Evolutionary conservation across 257 asterid genomes (phyloP).

Genomic region (Echites panduratus): DNA sequence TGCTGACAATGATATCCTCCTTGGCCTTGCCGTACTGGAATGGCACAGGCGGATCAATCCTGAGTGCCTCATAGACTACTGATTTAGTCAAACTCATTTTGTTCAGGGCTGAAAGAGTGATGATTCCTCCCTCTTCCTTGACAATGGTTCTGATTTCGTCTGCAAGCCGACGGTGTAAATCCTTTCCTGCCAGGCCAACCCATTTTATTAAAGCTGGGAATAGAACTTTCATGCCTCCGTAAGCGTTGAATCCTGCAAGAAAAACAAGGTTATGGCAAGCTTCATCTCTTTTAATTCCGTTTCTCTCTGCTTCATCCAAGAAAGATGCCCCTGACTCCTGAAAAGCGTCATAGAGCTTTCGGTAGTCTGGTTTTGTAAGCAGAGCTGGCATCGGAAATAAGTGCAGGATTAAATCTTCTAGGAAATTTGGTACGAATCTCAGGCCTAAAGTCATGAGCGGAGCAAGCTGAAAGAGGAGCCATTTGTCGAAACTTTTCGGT

Average conservation of each 20-base stretch:
- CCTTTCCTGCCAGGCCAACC: slow-evolving; percentile 53
- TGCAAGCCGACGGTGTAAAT: slow-evolving; percentile 47
- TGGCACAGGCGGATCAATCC: slow-evolving; percentile 71
- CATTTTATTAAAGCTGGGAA: slow-evolving; percentile 58
- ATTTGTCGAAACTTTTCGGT: slow-evolving; percentile 38
- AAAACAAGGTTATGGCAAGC: slow-evolving; percentile 75
- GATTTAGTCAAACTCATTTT: slow-evolving; percentile 57
- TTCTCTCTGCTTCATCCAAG: slow-evolving; percentile 47
- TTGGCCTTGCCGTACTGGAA: slow-evolving; percentile 64
- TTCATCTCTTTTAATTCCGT: slow-evolving; percentile 59
- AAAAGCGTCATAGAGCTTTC: slow-evolving; percentile 46
- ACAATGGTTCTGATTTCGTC: slow-evolving; percentile 50
- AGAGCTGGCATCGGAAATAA: slow-evolving; percentile 38
- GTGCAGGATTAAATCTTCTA: slow-evolving; percentile 54
- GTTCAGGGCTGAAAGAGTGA: slow-evolving; percentile 28
- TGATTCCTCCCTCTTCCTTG: slow-evolving; percentile 36
- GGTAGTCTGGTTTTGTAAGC: slow-evolving; percentile 38
- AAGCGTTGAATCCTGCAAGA: slow-evolving; percentile 75
- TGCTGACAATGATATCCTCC: slow-evolving; percentile 40
- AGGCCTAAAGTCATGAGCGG: slow-evolving; percentile 44
- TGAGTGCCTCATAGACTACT: slow-evolving; percentile 53
- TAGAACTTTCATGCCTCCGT: slow-evolving; percentile 70
- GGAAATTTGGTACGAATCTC: slow-evolving; percentile 40
- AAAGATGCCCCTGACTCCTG: slow-evolving; percentile 19
- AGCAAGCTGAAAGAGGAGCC: slow-evolving; percentile 56